Conservation (phyloP, 139 green algal genomes). For the Pleodorina starrii region DNA sequence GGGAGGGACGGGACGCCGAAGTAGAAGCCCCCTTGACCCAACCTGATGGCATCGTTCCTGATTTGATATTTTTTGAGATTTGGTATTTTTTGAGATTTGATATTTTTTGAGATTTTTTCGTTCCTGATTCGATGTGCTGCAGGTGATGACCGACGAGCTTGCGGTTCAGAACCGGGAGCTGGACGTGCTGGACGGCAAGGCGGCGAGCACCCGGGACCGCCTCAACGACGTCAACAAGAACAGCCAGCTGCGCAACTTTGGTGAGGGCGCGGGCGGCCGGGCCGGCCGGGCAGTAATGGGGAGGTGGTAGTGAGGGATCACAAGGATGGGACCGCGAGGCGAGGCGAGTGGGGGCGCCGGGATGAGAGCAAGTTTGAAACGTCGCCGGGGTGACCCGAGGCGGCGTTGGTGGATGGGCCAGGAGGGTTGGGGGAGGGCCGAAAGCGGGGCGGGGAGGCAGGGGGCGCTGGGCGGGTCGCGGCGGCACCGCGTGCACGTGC, state of each 20-base stretch:
- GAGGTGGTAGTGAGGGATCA: neutral
- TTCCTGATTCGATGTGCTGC: no score
- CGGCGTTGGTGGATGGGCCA: no score
- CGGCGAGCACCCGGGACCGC: neutral
- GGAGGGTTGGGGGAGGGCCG: no score
- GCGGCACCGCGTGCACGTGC: no score
- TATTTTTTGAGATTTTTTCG: no score
- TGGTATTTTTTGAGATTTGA: no score
- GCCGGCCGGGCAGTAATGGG: no score
- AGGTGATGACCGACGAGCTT: constrained; percentile 29
- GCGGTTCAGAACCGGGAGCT: constrained; percentile 35
- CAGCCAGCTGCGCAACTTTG: constrained; percentile 44
- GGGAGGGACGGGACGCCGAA: neutral
- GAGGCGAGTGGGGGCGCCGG: neutral
- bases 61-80: no score
- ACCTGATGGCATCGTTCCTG: no score
- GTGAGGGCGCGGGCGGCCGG: neutral
- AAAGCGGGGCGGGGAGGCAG: no score
- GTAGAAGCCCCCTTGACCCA: neutral
- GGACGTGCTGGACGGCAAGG: constrained; percentile 34
- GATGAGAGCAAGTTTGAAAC: neutral
- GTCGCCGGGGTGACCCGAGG: no score
- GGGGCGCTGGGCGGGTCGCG: no score
- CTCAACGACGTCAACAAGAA: constrained; percentile 48
- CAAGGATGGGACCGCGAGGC: neutral